Conservation (phyloP, 1,139 yeast species). For the Geotrichum citri-aurantii region DNA sequence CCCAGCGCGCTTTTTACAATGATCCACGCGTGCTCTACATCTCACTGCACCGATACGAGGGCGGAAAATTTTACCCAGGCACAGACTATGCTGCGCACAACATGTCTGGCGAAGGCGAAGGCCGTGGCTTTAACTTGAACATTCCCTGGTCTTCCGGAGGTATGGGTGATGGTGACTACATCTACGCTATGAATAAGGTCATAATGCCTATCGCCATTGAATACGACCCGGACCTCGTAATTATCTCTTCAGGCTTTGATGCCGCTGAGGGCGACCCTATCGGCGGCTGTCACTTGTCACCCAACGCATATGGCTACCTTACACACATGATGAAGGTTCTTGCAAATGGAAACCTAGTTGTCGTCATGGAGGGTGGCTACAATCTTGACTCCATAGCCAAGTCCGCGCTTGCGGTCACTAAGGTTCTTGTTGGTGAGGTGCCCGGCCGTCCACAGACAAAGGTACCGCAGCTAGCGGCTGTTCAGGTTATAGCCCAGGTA, state of each 20-base stretch:
- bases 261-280: slow-evolving; percentile 98
- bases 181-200: slow-evolving; percentile 85
- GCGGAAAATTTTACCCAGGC: slow-evolving; percentile 92
- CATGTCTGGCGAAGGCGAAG: slow-evolving; percentile 77
- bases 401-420: slow-evolving; percentile 89
- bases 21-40: slow-evolving; percentile 89
- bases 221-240: slow-evolving; percentile 86
- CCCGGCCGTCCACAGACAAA: slow-evolving; percentile 75
- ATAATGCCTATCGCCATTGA: slow-evolving; percentile 86
- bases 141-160: slow-evolving; percentile 95
- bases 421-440: slow-evolving; percentile 89
- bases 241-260: slow-evolving; percentile 93
- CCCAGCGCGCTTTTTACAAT: slow-evolving; percentile 83
- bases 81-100: slow-evolving; percentile 73
- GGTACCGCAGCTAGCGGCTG: slow-evolving; percentile 54
- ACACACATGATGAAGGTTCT: slow-evolving; percentile 83
- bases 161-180: slow-evolving; percentile 92
- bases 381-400: slow-evolving; percentile 84
- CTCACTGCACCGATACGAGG: slow-evolving; percentile 87
- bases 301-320: slow-evolving; percentile 95
- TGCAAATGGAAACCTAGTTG: slow-evolving; percentile 84
- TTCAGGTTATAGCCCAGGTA: slow-evolving; percentile 84
- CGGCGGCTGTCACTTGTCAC: slow-evolving; percentile 96
- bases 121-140: slow-evolving; percentile 81
- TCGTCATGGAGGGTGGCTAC: slow-evolving; percentile 94